A percentile compares a stretch with the other conserved stretches of the same genome.
These are phyloP conservation scores for Trichothecium roseum DNA, from an alignment of 2,329 filamentous ascomycete genomes.

Conservation along the genomic window DNA sequence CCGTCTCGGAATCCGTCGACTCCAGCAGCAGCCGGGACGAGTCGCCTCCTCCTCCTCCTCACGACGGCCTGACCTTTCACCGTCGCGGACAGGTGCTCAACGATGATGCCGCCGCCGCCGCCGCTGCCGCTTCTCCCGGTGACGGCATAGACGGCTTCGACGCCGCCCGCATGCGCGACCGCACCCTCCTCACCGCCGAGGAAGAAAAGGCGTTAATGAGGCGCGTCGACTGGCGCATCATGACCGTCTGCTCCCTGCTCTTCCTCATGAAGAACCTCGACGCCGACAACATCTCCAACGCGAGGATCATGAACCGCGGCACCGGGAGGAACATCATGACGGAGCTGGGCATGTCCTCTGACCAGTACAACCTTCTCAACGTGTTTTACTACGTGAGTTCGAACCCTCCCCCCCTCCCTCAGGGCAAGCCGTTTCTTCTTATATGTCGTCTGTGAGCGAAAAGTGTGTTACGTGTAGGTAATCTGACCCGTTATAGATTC, in stretches of 20 bases:
- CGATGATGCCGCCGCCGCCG: conserved; percentile 4
- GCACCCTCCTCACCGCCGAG: conserved; percentile 12
- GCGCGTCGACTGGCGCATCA: conserved; percentile 14
- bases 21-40: too few species aligned
- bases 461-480: too few species aligned
- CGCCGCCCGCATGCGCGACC: conserved; percentile 22
- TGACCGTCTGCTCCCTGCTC: conserved; percentile 22
- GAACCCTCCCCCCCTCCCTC: not conserved
- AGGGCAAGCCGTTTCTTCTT: too few species aligned
- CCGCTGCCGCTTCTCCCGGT: too few species aligned
- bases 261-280: conserved; percentile 31
- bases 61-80: conserved; percentile 9
- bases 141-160: conserved; percentile 19
- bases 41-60: not conserved
- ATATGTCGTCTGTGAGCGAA: too few species aligned
- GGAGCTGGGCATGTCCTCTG: conserved; percentile 25
- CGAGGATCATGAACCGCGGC: conserved; percentile 31
- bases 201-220: conserved; percentile 14
- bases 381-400: conserved; percentile 26
- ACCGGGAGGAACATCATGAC: conserved; percentile 29
- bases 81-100: conserved; percentile 11
- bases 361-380: conserved; percentile 28
- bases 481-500: conserved; percentile 16
- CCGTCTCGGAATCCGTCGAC: too few species aligned
- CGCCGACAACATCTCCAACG: conserved; percentile 28